These are phyloP conservation scores for Saccharomycopsis javanensis DNA, from an alignment of 805 yeast genomes.

Conservation along the genomic window DNA sequence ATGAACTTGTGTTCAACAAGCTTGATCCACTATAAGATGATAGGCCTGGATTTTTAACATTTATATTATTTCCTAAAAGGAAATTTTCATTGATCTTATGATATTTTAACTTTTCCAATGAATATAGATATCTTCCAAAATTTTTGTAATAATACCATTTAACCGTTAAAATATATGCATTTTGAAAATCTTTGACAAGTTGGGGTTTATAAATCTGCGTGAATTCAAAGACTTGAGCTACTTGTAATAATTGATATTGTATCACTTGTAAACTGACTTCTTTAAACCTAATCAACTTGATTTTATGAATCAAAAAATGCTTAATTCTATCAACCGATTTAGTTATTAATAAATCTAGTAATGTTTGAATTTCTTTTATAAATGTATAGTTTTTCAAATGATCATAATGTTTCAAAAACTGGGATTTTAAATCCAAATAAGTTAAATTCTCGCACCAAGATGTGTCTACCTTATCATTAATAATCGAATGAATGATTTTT, in stretches of 20 bases:
- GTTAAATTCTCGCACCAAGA: conserved; percentile 60
- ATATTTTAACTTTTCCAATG: conserved; percentile 55
- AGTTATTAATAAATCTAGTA: conserved; percentile 41
- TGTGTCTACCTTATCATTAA: conserved; percentile 45
- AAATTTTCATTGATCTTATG: conserved; percentile 45
- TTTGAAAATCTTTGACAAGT: conserved; percentile 61
- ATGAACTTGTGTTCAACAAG: neutral
- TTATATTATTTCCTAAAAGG: conserved; percentile 40
- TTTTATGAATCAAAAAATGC: conserved; percentile 52
- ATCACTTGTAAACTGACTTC: conserved; percentile 63
- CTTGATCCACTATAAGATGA: neutral
- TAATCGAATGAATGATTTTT: conserved; percentile 46
- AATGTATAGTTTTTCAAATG: conserved; percentile 23
- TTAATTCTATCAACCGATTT: conserved; percentile 71
- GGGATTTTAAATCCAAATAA: conserved; percentile 44
- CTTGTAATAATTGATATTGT: conserved; percentile 54
- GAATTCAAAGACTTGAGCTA: conserved; percentile 54
- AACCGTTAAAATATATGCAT: conserved; percentile 84
- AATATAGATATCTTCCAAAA: conserved; percentile 65
- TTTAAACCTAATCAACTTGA: conserved; percentile 53
- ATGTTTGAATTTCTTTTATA: conserved; percentile 22
- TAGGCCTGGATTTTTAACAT: conserved; percentile 1
- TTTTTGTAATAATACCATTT: conserved; percentile 82
- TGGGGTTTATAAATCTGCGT: conserved; percentile 44
- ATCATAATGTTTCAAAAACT: conserved; percentile 35